Percentiles rank a stretch among this genome's conserved stretches.
phyloP scores from a whole-genome alignment of 2,329 filamentous ascomycete genomes.

The Calonectria henricotiae region DNA sequence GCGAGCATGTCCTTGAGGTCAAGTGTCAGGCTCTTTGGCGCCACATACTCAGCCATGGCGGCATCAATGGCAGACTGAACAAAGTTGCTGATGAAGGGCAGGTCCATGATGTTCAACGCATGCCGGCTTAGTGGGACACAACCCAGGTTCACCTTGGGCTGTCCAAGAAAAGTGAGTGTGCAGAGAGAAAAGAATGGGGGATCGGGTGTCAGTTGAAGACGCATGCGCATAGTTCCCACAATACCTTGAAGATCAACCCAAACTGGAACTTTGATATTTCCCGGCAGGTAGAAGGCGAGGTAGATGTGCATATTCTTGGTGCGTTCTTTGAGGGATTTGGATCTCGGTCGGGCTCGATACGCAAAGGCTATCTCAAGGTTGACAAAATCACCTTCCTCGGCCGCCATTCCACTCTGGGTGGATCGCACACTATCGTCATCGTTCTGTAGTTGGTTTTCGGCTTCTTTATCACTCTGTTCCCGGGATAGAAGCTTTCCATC shows the following conservation, averaged over 20 bases:
- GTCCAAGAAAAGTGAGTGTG: constrained; percentile 82
- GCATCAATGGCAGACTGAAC: constrained; percentile 83
- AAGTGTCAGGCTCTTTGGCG: constrained; percentile 81
- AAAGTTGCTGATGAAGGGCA: constrained; percentile 82
- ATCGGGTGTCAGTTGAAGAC: constrained; percentile 82
- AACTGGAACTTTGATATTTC: constrained; percentile 71
- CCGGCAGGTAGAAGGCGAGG: constrained; percentile 79
- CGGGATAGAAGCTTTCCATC: constrained; percentile 70
- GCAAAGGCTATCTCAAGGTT: constrained; percentile 84
- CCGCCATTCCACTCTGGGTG: constrained; percentile 76
- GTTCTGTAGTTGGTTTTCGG: constrained; percentile 57
- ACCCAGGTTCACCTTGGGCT: constrained; percentile 80
- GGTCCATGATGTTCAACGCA: constrained; percentile 81
- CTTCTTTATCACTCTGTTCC: constrained; percentile 57
- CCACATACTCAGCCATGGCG: constrained; percentile 82
- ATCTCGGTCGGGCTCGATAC: constrained; percentile 76
- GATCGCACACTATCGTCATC: constrained; percentile 58
- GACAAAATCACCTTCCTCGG: constrained; percentile 84
- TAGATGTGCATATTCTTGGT: constrained; percentile 79
- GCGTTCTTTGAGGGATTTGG: constrained; percentile 77
- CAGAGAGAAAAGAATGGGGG: constrained; percentile 85
- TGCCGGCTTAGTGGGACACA: constrained; percentile 80
- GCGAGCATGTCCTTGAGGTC: constrained; percentile 85
- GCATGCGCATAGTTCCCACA: constrained; percentile 79
- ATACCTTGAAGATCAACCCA: constrained; percentile 84